These are phyloP conservation scores for Colletotrichum musae DNA, from an alignment of 2,329 filamentous ascomycete genomes.

Conservation along the genomic window DNA sequence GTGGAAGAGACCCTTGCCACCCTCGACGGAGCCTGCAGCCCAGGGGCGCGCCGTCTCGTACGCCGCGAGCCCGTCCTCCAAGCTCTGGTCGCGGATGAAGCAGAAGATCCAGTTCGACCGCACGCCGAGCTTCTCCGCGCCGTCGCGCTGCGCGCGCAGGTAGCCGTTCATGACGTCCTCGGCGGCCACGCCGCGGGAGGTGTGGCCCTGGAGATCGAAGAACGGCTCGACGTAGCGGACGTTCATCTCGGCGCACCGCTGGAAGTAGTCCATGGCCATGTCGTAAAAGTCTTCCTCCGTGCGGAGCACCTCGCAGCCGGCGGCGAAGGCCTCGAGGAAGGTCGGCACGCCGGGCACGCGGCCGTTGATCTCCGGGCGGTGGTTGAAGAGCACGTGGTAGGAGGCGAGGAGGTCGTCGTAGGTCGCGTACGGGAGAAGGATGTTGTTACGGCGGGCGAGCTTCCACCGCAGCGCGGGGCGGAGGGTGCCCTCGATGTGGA, in stretches of 20 bases:
- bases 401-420: constrained; percentile 71
- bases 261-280: constrained; percentile 80
- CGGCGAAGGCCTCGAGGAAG: constrained; percentile 85
- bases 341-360: constrained; percentile 47
- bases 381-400: constrained; percentile 64
- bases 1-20: constrained; percentile 56
- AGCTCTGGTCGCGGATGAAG: constrained; percentile 57
- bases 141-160: constrained; percentile 50
- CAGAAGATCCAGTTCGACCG: constrained; percentile 57
- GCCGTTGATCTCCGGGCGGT: constrained; percentile 55
- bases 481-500: constrained; percentile 84
- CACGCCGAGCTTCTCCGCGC: constrained; percentile 46
- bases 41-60: constrained; percentile 57
- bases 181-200: constrained; percentile 73
- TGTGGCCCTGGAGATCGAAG: constrained; percentile 85
- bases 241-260: constrained; percentile 73
- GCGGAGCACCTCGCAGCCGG: constrained; percentile 79
- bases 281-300: constrained; percentile 78
- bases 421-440: constrained; percentile 77
- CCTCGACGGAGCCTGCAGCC: constrained; percentile 45
- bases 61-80: constrained; percentile 54
- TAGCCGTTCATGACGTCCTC: constrained; percentile 74
- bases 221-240: constrained; percentile 85
- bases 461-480: constrained; percentile 78
- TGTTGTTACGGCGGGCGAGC: constrained; percentile 74